phyloP scores from a whole-genome alignment of 257 asterid species.

The Mentha longifolia region DNA sequence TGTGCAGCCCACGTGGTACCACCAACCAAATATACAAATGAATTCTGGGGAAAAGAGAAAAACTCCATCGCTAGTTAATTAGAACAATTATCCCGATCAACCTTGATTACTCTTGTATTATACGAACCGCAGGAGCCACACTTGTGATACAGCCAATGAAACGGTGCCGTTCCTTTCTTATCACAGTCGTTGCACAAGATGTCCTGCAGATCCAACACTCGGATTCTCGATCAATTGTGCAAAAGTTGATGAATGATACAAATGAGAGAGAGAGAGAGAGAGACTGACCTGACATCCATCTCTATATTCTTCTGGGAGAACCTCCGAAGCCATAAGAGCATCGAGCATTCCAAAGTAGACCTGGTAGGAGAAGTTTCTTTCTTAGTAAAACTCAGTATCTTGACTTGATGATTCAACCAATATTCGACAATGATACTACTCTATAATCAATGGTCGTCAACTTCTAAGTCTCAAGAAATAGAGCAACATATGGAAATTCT shows the following conservation, averaged over 20 bases:
- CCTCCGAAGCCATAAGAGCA: conserved; percentile 92
- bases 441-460: no score
- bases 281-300: conserved; percentile 70
- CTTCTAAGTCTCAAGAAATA: neutral
- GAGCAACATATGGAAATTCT: neutral
- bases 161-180: conserved; percentile 76
- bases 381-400: neutral
- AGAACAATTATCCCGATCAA: conserved; percentile 64
- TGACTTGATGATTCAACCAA: neutral
- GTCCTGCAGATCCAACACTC: conserved; percentile 49
- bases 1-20: conserved; percentile 24
- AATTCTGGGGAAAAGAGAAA: conserved; percentile 25
- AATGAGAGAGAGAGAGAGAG: neutral
- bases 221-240: neutral
- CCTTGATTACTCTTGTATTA: conserved; percentile 89
- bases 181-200: conserved; percentile 91
- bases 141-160: conserved; percentile 96
- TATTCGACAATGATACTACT: no score
- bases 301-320: conserved; percentile 90
- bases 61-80: conserved; percentile 23
- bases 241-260: neutral
- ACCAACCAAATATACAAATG: conserved; percentile 30
- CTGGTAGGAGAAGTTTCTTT: conserved; percentile 42
- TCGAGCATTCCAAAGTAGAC: conserved; percentile 98
- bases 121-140: conserved; percentile 85